Conservation (phyloP, 495 filamentous ascomycete species). For the Penicillium roqueforti region DNA sequence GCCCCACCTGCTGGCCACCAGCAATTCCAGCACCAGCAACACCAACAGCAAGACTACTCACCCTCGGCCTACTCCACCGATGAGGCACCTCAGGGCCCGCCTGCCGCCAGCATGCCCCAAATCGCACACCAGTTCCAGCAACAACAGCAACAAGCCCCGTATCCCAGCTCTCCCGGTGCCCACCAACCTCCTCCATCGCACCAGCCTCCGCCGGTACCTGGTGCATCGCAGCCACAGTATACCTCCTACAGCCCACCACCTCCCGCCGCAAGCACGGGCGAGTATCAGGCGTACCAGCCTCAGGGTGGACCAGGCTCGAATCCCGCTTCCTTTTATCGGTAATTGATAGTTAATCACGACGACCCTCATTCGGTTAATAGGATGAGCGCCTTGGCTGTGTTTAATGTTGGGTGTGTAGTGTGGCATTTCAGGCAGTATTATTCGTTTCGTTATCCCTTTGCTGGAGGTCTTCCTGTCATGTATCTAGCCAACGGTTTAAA, state of each 20-base stretch:
- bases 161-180: slow-evolving; percentile 37
- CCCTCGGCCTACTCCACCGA: slow-evolving; percentile 58
- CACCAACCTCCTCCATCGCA: slow-evolving; percentile 49
- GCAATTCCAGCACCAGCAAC: slow-evolving; percentile 37
- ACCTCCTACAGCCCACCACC: slow-evolving; percentile 32
- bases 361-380: background rate
- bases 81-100: slow-evolving; percentile 38
- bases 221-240: slow-evolving; percentile 41
- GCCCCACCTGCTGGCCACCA: slow-evolving; percentile 38
- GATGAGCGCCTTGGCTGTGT: background rate
- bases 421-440: background rate
- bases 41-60: slow-evolving; percentile 48
- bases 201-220: slow-evolving; percentile 41
- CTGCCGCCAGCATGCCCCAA: slow-evolving; percentile 27
- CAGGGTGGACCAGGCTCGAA: slow-evolving; percentile 33
- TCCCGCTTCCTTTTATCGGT: slow-evolving; percentile 45
- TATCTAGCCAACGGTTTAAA: slow-evolving; percentile 8
- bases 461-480: slow-evolving; percentile 13
- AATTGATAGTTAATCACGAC: slow-evolving; percentile 1
- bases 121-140: slow-evolving; percentile 31
- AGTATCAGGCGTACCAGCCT: slow-evolving; percentile 53
- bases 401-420: slow-evolving; percentile 1
- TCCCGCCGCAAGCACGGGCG: slow-evolving; percentile 28
- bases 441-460: slow-evolving; percentile 1
- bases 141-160: slow-evolving; percentile 44